Evolutionary conservation across 805 yeast species (phyloP).

Genomic region (Hanseniaspora lachancei): DNA sequence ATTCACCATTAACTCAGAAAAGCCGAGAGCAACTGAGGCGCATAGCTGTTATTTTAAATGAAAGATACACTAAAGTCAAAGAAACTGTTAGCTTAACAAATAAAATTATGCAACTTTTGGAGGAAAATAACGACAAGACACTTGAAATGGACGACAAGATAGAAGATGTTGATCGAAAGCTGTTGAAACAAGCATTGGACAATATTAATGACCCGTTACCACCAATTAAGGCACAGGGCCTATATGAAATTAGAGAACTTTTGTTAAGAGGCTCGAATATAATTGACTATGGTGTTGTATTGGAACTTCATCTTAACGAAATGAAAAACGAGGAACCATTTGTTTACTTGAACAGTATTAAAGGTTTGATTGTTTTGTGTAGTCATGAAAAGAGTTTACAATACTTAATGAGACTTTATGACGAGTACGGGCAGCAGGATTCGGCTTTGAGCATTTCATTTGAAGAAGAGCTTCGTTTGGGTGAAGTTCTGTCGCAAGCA

Average conservation of each 20-base stretch:
- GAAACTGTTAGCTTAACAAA: background rate
- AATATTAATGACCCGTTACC: conserved; percentile 64
- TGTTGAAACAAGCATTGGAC: conserved; percentile 46
- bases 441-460: conserved; percentile 23
- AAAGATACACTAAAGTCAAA: background rate
- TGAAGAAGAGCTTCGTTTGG: conserved; percentile 64
- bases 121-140: background rate
- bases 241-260: conserved; percentile 48
- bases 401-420: conserved; percentile 31
- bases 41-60: background rate
- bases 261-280: conserved; percentile 38
- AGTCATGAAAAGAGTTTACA: conserved; percentile 32
- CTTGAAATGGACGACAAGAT: background rate
- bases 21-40: background rate
- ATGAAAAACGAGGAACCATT: conserved; percentile 74
- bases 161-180: conserved; percentile 23
- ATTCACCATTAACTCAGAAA: background rate
- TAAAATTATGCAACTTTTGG: conserved; percentile 3
- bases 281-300: conserved; percentile 39
- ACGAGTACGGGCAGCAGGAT: conserved; percentile 20
- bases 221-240: conserved; percentile 80
- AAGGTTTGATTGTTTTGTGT: conserved; percentile 55
- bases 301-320: conserved; percentile 50
- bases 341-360: conserved; percentile 71
- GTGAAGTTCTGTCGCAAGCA: conserved; percentile 62